Evolutionary conservation across 371 early-diverging fungal species (phyloP), one percentile per base, ranked within the genome.

Genomic region (Capniomyces stellatus): DNA sequence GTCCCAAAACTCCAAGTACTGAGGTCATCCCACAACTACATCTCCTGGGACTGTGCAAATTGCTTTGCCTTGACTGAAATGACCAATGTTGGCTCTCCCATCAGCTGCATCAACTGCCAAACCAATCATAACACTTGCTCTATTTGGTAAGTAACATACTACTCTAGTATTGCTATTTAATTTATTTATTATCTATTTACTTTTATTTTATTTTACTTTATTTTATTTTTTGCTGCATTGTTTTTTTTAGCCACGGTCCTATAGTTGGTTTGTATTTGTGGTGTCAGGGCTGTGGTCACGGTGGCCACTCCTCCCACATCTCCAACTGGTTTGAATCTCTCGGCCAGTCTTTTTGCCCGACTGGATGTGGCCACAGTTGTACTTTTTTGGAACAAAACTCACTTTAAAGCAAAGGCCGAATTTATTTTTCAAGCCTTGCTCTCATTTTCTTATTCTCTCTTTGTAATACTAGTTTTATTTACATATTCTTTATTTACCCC

Each of bases 261-360:
- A 58, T 68, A 15, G 29, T 22, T 6, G 64, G 67, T 21, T 42
- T 58, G 13, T 64, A 51, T 30, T 40, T 70, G 4, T 70, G 70
- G 70, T 70, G 70, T 46, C 66, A 62, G 18, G 61, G 64, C 1
- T 70, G 70, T 24, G 64, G 71, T 13, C 70, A 70, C 42, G 70
- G 70, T n/a, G 70, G 70, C 3, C 70, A 70, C 46, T 44, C 57
- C 0, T 55, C 57, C 21, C 70, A 70, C 35, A 56, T 70, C 23
- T 22, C 24, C 3, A 52, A 54, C 23, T 70, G 70, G 70, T 70
- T 66, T 35, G 48, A 47, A 6, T 51, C 27, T 8, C 31, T 47
- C 19, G 41, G 49, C n/a, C 59, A 70, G 27, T 35, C 29, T 2
- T 19, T 18, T n/a, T 70, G 70, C 19, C 70, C 70, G 3, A 23